Conservation (phyloP, 1,139 yeast genomes). For the Geotrichum cucujoidarum region DNA sequence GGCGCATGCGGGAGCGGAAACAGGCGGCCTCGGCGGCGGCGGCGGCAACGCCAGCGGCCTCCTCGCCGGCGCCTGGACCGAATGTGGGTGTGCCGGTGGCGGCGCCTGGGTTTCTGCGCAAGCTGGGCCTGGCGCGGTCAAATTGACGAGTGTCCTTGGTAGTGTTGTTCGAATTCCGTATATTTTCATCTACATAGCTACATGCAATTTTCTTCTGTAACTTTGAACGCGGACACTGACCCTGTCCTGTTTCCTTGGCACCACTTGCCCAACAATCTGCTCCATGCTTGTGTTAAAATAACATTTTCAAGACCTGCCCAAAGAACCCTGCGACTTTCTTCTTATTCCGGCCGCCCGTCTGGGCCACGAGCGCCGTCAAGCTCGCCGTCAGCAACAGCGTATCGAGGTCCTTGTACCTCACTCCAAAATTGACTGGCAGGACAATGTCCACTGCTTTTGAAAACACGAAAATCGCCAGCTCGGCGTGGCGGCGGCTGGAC, state of each 20-base stretch:
- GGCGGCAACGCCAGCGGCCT: too few species aligned
- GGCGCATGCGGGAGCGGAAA: too few species aligned
- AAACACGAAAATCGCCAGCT: conserved; percentile 38
- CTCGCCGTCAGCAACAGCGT: conserved; percentile 4
- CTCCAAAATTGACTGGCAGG: conserved; percentile 16
- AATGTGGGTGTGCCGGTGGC: too few species aligned
- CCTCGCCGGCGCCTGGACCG: too few species aligned
- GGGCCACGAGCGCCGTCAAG: conserved; percentile 5
- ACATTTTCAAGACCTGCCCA: not conserved
- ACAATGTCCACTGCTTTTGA: conserved; percentile 17
- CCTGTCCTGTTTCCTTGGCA: not conserved
- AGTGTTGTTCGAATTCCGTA: too few species aligned
- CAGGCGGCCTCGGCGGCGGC: too few species aligned
- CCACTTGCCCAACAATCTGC: not conserved
- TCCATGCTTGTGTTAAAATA: not conserved
- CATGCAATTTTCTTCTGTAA: too few species aligned
- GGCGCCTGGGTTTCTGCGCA: too few species aligned
- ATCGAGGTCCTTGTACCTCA: not conserved
- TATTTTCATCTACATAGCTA: too few species aligned
- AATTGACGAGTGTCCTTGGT: too few species aligned
- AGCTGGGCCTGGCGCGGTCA: too few species aligned
- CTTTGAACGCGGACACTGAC: too few species aligned
- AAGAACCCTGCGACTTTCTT: conserved; percentile 11
- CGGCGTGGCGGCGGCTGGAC: conserved; percentile 39
- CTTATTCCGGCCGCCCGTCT: not conserved